Evolutionary conservation across 805 yeast genomes (phyloP).

Genomic region (Dipodascopsis tothii): DNA sequence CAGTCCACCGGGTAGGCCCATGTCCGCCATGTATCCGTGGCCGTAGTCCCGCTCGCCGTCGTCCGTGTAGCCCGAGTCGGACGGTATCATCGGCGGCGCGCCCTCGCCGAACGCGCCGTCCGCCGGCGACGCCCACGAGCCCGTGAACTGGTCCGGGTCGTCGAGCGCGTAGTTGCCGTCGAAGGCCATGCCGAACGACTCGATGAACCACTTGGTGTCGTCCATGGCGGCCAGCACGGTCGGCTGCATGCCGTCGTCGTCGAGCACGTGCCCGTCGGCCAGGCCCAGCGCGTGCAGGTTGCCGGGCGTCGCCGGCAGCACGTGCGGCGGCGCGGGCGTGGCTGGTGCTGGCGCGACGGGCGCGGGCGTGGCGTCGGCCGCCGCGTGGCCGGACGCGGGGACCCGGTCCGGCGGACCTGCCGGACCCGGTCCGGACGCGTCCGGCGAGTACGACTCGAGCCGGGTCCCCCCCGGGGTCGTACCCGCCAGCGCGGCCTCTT

Average conservation of each 20-base stretch:
- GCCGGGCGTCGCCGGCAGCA: neutral
- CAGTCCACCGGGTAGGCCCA: no score
- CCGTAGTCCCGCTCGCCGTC: no score
- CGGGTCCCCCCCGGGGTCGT: no score
- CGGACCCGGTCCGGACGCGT: neutral
- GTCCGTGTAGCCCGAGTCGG: no score
- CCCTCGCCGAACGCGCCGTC: no score
- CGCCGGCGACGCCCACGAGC: no score
- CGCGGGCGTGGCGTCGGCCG: neutral
- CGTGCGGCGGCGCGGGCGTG: neutral
- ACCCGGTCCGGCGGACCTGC: neutral
- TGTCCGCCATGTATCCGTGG: no score
- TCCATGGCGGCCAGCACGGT: constrained; percentile 10
- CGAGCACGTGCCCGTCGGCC: neutral
- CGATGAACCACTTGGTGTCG: constrained; percentile 17
- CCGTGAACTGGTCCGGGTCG: neutral
- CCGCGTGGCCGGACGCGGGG: neutral
- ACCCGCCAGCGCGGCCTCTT: no score
- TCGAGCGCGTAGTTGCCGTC: constrained; percentile 14
- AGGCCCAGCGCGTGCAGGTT: neutral
- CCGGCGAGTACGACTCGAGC: neutral
- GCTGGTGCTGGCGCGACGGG: neutral
- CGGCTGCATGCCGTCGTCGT: neutral
- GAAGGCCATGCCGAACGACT: constrained; percentile 16
- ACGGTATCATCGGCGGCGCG: no score